Base-by-base conservation (phyloP, 169 alveolate species). In the Plasmodium gaboni region DNA sequence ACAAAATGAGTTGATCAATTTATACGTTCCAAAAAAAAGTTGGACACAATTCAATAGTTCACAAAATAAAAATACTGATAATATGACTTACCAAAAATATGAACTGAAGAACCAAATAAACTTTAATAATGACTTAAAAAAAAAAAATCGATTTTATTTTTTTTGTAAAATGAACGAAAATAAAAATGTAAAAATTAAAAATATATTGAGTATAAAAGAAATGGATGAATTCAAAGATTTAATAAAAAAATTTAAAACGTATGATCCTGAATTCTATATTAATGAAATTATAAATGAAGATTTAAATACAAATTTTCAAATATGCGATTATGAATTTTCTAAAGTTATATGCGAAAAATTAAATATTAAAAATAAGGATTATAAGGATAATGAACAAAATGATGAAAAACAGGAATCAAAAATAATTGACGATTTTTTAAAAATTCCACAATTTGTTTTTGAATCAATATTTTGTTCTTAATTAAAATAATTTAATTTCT, bases 121-220 rank as follows among this genome's bases (percentile, higher is more conserved):
- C 26, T 86, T 86, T 86, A 80, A 80, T 60, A 86, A 86, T 32
- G 92, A 86, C 24, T 70, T 86, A 63, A 86, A 86, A 73, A 86
- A 86, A 32, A 86, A 32, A 64, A 26, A 86, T 48, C 59, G 92
- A 65, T 86, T 86, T 57, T 70, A 38, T 70, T 86, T 86, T 70
- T 86, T 57, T 51, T 86, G 92, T 55, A 86, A 73, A 61, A 63
- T 61, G 73, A 69, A 86, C 42, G 87, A 86, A 53, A 65, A 63
- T 19, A 38, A 38, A 38, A 53, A 57, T n/a, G 61, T 53, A 44
- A 38, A 46, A 26, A 64, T 46, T 15, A 42, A 67, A 38, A 48
- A 86, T 44, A 86, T 86, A 2, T 73, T 86, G 42, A 38, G 70
- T 44, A 53, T 24, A 71, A 57, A 50, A 38, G 92, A 86, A 46